Conservation (phyloP, 208 protist species). For the Sergeia podlipaevii region DNA sequence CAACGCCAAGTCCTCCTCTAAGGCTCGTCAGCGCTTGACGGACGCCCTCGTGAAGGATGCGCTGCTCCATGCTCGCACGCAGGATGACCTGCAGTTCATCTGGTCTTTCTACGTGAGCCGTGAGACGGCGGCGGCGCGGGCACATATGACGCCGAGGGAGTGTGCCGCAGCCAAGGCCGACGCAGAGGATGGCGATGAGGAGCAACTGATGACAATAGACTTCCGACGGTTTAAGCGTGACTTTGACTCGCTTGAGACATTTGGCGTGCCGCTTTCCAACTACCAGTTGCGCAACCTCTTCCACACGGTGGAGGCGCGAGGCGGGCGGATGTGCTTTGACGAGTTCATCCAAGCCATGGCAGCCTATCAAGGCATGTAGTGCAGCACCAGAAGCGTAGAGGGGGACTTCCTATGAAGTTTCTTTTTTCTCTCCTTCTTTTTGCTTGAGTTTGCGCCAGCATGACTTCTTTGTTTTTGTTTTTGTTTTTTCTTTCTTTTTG, state of each 20-base stretch:
- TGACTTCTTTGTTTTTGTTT: background rate
- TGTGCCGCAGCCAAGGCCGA: background rate
- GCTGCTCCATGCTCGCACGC: slow-evolving; percentile 28
- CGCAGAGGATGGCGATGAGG: background rate
- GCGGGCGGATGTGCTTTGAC: slow-evolving; percentile 41
- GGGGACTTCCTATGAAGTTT: background rate
- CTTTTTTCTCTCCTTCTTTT: background rate
- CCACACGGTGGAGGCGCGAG: slow-evolving; percentile 24
- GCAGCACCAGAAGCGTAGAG: background rate
- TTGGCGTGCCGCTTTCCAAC: slow-evolving; percentile 49
- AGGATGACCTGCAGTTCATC: slow-evolving; percentile 32
- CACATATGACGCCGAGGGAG: background rate
- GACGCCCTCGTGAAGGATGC: slow-evolving; percentile 27
- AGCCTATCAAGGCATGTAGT: slow-evolving; percentile 46
- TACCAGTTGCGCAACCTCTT: slow-evolving; percentile 39
- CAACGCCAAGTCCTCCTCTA: background rate
- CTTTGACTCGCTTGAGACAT: slow-evolving; percentile 49
- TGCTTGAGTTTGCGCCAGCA: background rate
- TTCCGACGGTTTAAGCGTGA: slow-evolving; percentile 37
- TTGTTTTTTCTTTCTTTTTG: background rate
- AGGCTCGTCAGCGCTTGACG: slow-evolving; percentile 13
- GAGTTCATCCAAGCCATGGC: slow-evolving; percentile 46
- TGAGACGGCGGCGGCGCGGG: background rate
- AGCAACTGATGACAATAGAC: slow-evolving; percentile 15
- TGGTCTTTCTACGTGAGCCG: slow-evolving; percentile 49